These are phyloP conservation scores for Cyclostephanos invisitatus DNA, from an alignment of 108 stramenopile genomes.

Conservation along the genomic window DNA sequence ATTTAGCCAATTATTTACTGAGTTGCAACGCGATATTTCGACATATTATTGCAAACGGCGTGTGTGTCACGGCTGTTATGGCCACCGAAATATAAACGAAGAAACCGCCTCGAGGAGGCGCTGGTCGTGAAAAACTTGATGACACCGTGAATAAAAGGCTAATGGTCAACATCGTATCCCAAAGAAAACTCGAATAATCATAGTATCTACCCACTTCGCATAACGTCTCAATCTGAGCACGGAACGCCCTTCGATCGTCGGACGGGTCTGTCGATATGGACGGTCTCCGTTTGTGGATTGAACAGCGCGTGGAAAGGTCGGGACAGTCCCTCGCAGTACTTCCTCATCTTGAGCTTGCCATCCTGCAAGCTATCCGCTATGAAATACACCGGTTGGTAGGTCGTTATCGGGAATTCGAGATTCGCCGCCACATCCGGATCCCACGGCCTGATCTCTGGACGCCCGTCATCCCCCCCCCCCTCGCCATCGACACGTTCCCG, in stretches of 20 bases:
- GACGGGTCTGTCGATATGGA: conserved; percentile 89
- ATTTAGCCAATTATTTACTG: no score
- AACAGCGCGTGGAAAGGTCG: conserved; percentile 90
- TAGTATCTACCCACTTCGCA: not conserved
- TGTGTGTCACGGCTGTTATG: no score
- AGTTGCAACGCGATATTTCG: no score
- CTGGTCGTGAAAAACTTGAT: no score
- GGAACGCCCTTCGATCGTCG: conserved; percentile 49
- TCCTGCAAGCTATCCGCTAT: conserved; percentile 88
- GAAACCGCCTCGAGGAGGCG: no score
- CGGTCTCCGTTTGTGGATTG: conserved; percentile 81
- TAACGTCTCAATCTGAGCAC: not conserved
- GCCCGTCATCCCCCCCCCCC: conserved; percentile 24
- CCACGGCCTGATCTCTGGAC: conserved; percentile 88
- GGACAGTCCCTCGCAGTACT: conserved; percentile 83
- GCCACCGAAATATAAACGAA: no score
- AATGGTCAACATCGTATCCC: not conserved
- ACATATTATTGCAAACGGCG: no score
- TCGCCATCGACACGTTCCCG: conserved; percentile 48
- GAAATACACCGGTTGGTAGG: conserved; percentile 96
- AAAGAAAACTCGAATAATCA: not conserved
- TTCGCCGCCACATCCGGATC: conserved; percentile 87
- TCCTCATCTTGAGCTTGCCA: conserved; percentile 87
- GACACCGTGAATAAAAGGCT: no score
- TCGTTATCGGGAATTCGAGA: conserved; percentile 95